Evolutionary conservation across 2,329 filamentous ascomycete species (phyloP).

Genomic region (Fusarium albosuccineum): DNA sequence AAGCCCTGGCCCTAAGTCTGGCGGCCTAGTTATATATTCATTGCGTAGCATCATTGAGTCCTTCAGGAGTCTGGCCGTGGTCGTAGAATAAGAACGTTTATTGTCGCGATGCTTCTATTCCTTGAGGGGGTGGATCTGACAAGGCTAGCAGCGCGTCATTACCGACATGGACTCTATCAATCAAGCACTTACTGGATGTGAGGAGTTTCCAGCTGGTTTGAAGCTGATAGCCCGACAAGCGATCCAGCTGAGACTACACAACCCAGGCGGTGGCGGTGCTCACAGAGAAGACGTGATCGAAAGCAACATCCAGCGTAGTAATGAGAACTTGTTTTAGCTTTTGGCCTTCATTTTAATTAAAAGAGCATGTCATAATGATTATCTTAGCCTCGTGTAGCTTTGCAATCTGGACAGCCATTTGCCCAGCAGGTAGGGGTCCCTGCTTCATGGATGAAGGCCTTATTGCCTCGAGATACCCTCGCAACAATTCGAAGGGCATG

Average conservation of each 20-base stretch:
- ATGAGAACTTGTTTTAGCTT: background rate
- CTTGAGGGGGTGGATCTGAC: rapidly evolving
- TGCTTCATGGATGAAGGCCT: background rate
- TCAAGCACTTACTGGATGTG: rapidly evolving
- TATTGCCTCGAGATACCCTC: background rate
- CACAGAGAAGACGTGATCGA: background rate
- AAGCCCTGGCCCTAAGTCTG: rapidly evolving
- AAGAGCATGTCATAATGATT: rapidly evolving
- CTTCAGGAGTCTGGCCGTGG: background rate
- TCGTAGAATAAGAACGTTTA: too few species aligned
- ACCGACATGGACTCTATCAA: rapidly evolving
- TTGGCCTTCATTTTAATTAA: background rate
- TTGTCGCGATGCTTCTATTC: background rate
- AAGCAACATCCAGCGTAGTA: rapidly evolving
- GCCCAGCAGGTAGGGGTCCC: background rate
- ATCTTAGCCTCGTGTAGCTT: background rate
- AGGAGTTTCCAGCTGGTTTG: background rate
- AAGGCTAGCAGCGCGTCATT: rapidly evolving
- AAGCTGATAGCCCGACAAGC: background rate
- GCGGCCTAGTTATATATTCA: rapidly evolving
- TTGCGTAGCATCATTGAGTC: background rate
- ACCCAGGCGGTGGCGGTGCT: background rate
- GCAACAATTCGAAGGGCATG: background rate
- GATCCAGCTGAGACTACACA: too few species aligned
- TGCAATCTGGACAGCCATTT: background rate